Evolutionary conservation across 2,329 filamentous ascomycete genomes (phyloP).

Genomic region (Lasiodiplodia citricola): DNA sequence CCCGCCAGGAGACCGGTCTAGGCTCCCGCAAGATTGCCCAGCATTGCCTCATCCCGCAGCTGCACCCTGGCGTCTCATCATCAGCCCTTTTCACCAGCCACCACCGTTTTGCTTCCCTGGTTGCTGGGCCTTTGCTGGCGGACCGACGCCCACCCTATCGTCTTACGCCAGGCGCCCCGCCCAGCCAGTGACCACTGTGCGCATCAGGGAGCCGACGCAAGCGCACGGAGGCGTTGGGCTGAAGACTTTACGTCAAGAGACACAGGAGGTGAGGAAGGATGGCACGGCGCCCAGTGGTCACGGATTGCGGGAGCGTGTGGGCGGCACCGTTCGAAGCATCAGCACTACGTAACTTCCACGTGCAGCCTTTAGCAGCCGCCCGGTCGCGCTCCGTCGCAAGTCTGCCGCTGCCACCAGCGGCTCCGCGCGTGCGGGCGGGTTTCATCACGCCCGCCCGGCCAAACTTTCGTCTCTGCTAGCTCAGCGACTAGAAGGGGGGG

Average conservation of each 20-base stretch:
- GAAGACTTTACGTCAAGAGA: neutral
- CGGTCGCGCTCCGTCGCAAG: neutral
- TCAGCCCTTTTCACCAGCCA: neutral
- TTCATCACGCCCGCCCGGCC: neutral
- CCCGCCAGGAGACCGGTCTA: neutral
- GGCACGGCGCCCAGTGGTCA: conserved; percentile 2
- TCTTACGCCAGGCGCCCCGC: neutral
- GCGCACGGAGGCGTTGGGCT: neutral
- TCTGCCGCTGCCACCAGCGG: neutral
- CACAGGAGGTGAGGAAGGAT: neutral
- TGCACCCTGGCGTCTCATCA: neutral
- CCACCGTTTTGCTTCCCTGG: neutral
- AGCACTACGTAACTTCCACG: neutral
- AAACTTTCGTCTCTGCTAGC: neutral
- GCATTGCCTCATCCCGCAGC: neutral
- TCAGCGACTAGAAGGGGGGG: neutral
- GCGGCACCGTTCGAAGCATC: neutral
- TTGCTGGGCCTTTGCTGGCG: neutral
- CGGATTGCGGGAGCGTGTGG: neutral
- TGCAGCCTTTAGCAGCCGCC: neutral
- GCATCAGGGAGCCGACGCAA: neutral
- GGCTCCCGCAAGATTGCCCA: neutral
- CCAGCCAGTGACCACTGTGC: neutral
- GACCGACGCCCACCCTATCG: conserved; percentile 4
- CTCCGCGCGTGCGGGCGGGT: neutral